A percentile compares a stretch with the other conserved stretches of the same genome.
These are phyloP conservation scores for Scenedesmus sp. DNA, from an alignment of 163 green algal genomes.

Conservation along the genomic window DNA sequence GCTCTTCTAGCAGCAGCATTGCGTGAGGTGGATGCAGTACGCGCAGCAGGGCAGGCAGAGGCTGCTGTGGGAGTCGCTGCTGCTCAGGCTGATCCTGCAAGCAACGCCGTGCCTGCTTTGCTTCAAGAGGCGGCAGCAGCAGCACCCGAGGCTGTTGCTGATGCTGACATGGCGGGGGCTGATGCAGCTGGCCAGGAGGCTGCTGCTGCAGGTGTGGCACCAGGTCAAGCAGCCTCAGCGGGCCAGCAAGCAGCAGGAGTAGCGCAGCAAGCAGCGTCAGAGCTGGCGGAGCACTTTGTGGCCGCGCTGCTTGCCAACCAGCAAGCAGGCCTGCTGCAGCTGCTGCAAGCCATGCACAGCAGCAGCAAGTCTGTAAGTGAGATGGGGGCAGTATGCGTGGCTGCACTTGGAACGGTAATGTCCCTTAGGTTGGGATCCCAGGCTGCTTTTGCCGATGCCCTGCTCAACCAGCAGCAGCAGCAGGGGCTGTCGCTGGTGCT, in stretches of 20 bases:
- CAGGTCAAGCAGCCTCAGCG: background rate
- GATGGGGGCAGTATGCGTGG: background rate
- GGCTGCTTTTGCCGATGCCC: background rate
- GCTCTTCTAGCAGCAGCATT: background rate
- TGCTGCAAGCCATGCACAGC: slow-evolving; percentile 4
- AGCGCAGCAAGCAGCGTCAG: background rate
- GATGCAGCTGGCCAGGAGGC: background rate
- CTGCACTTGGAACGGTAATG: background rate
- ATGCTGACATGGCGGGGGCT: slow-evolving; percentile 4
- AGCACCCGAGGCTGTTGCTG: background rate
- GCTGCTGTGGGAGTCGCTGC: background rate
- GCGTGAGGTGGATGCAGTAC: background rate
- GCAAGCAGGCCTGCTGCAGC: background rate
- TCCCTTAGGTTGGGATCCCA: background rate
- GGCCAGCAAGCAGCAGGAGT: background rate
- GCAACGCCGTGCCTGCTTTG: background rate
- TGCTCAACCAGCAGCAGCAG: background rate
- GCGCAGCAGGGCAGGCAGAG: background rate
- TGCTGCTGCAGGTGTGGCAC: background rate
- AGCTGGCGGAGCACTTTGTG: background rate
- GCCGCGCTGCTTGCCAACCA: background rate
- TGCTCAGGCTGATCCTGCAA: background rate
- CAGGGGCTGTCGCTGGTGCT: slow-evolving; percentile 14
- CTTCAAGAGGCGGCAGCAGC: background rate
- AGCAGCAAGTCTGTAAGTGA: background rate